phyloP scores from a whole-genome alignment of 176 grass and related monocot genomes.

The Dendrocalamus sinicus region DNA sequence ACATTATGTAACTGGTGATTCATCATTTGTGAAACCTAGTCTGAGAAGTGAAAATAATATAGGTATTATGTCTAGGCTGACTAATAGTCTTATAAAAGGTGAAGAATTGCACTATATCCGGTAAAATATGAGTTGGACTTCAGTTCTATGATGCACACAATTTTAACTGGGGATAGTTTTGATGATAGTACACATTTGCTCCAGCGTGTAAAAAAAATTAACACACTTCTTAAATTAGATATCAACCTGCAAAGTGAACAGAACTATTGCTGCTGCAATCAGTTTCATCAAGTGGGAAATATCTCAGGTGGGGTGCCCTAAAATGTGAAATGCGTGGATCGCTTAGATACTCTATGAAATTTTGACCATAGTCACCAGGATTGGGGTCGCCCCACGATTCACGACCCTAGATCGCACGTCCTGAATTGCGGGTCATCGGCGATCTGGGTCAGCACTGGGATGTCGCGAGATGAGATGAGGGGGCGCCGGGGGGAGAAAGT shows the following conservation, averaged over 20 bases:
- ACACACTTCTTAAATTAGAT: neutral
- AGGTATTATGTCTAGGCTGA: conserved; percentile 6
- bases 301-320: conserved; percentile 22
- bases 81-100: conserved; percentile 19
- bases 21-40: conserved; percentile 7
- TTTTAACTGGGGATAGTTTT: conserved; percentile 11
- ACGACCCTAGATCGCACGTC: neutral
- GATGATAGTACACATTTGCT: conserved; percentile 29
- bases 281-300: conserved; percentile 34
- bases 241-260: conserved; percentile 26
- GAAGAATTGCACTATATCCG: neutral
- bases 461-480: neutral
- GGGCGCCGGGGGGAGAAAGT: neutral
- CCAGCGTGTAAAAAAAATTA: conserved; percentile 5
- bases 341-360: neutral
- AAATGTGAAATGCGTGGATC: neutral
- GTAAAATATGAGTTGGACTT: conserved; percentile 5
- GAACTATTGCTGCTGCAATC: conserved; percentile 14
- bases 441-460: neutral
- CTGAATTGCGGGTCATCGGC: accelerated
- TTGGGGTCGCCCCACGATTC: neutral
- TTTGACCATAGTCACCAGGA: neutral
- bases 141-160: neutral
- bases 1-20: conserved; percentile 1
- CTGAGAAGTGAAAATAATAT: neutral